Base-by-base conservation (phyloP, 495 filamentous ascomycete genomes). In the Lophium mytilinum region DNA sequence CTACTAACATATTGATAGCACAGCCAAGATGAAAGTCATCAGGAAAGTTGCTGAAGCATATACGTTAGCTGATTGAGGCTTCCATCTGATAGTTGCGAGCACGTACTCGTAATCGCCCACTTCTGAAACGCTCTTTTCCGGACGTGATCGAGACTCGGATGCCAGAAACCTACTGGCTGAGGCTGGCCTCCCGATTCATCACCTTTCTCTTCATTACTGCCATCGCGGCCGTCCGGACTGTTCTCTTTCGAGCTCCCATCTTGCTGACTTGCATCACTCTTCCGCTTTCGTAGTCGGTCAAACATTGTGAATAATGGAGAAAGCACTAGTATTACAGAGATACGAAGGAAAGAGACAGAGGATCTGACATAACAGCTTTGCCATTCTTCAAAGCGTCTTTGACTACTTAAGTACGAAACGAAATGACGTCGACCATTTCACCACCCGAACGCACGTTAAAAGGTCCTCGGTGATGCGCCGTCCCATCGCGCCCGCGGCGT, bases 11-110 rank as follows among this genome's bases (percentile, higher is more conserved):
- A 67, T 52, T 9, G 57, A 62, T 24, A 67, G 42, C 5, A 61
- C 41, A 34, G 21, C 57, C 33, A 67, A 18, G 24, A 67, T 67
- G 60, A 64, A 64, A 6, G 42, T 40, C 57, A 60, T 64, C 2
- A 19, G 45, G 6, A 48, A 18, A 10, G 45, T 24, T 12, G 21
- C 45, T 48, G 6, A 33, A 48, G 21, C 4, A 10, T 1, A 19
- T 48, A 18, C 9, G 45, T 48, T n/a, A 24, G 45, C 45, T 48
- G 30, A 9, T 24, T 48, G 17, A 24, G 6, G 21, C 45, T 24
- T 24, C 24, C 2, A 30, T 30, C 1, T 24, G 12, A 24, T 10
- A 24, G 7, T 24, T 48, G 17, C 45, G 30, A 48, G 33, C 17
- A 24, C 39, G 17, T 48, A 48, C 45, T 54, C 14, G 52, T 54